phyloP scores from a whole-genome alignment of 805 yeast genomes.

The Lachancea sp. region DNA sequence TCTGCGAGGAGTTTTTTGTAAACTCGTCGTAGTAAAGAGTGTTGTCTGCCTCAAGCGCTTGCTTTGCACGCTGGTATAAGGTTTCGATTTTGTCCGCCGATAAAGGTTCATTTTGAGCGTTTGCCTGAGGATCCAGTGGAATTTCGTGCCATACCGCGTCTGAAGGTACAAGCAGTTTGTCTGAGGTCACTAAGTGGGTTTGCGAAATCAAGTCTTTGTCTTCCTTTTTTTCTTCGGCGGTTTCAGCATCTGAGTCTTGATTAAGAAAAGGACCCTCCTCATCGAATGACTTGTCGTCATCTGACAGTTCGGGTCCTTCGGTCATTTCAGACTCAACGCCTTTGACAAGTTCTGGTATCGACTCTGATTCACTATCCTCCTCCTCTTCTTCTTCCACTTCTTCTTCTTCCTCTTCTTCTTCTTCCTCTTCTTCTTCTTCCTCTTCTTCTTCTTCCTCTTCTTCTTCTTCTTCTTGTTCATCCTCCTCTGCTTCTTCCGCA shows the following conservation, averaged over 20 bases:
- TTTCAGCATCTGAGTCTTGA: slow-evolving; percentile 18
- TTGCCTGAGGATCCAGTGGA: slow-evolving; percentile 35
- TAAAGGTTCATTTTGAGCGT: slow-evolving; percentile 22
- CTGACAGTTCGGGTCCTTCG: slow-evolving; percentile 14
- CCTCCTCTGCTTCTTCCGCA: slow-evolving; percentile 25
- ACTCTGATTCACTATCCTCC: slow-evolving; percentile 4
- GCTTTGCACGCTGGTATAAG: slow-evolving; percentile 60
- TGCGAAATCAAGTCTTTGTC: slow-evolving; percentile 31
- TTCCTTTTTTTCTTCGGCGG: slow-evolving; percentile 19
- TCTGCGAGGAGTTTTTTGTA: slow-evolving; percentile 70
- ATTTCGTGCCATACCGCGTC: slow-evolving; percentile 72
- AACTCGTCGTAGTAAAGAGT: slow-evolving; percentile 64
- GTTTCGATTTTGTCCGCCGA: slow-evolving; percentile 51
- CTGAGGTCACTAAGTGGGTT: slow-evolving; percentile 42
- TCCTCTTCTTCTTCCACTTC: slow-evolving; percentile 25
- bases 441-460: slow-evolving; percentile 24
- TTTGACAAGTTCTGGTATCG: slow-evolving; percentile 20
- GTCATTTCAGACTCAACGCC: slow-evolving; percentile 18
- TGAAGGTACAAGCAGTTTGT: slow-evolving; percentile 52
- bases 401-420: slow-evolving; percentile 27
- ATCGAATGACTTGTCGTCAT: slow-evolving; percentile 6
- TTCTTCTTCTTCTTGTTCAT: slow-evolving; percentile 18
- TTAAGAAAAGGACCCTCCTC: slow-evolving; percentile 21
- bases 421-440: slow-evolving; percentile 22
- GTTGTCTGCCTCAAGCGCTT: slow-evolving; percentile 63